Base-by-base conservation (phyloP, 2,329 filamentous ascomycete species). In the Aspergillus oerlinghausenensis region DNA sequence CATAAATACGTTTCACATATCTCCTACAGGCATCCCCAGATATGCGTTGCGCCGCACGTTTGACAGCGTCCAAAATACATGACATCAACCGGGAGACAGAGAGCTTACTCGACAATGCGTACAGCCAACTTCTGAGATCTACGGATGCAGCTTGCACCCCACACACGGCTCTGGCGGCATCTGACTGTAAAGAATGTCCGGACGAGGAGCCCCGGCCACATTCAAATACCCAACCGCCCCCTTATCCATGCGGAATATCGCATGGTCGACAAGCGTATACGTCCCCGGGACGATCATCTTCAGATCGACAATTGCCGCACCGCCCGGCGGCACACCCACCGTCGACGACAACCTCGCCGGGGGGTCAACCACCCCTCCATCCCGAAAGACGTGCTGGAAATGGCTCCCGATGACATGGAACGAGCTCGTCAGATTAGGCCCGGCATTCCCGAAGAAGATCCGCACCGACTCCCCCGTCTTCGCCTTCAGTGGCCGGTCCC, bases 381-480 rank as follows among this genome's bases (percentile, higher is more conserved):
- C 68, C 8, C 69, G 69, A 49, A 67, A 73, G 4, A 69, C 60
- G 5, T 64, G 64, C 8, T 58, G 48, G 51, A 73, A 72, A 38
- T 67, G 65, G 49, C 61, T 66, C 1, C 69, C 69, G 32, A 72
- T 69, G 29, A 71, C 57, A 56, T 72, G 69, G 29, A 72, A 69
- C 3, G 70, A 65, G 56, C 70, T 73, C 5, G 65, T 72, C 2
- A 72, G 60, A 43, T 73, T 73, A 1, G 70, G 70, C 0, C 70
- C 70, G 0, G 68, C 69, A 51, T 73, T 73, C 3, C 70, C 70
- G 48, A 73, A 73, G 61, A 70, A 73, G 38, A 73, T 63, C n/a
- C 70, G 69, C 1, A 72, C 63, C 4, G 62, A 65, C 54, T 73
- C 69, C 17, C 66, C 66, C 2, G 62, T 57, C 2, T 56, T 60